Percentiles rank a stretch among this genome's conserved stretches.
phyloP scores from a whole-genome alignment of 225 moss, liverwort and hornwort genomes.

The Antitrichia curtipendula region DNA sequence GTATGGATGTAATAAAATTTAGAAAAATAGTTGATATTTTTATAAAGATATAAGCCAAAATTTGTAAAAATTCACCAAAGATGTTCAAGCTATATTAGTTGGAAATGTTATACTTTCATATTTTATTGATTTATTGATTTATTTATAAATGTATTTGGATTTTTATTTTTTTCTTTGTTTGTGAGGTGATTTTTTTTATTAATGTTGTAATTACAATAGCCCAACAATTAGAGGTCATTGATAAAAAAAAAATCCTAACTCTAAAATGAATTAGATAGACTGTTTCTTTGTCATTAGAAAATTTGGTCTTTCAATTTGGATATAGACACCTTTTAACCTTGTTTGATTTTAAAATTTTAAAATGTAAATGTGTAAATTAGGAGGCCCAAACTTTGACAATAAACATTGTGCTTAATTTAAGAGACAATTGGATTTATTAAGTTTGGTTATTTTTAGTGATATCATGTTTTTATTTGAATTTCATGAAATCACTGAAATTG shows the following conservation, averaged over 20 bases:
- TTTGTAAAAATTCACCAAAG: neutral
- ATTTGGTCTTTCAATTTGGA: neutral
- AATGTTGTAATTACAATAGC: neutral
- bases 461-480: neutral
- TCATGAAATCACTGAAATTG: neutral
- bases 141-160: accelerated
- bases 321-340: neutral
- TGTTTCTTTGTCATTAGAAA: neutral
- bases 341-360: neutral
- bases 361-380: neutral
- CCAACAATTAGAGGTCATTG: neutral
- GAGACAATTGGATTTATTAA: neutral
- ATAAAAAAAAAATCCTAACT: neutral
- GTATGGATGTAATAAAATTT: neutral
- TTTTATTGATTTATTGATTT: neutral
- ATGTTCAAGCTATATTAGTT: neutral
- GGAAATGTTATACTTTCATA: neutral
- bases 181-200: neutral
- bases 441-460: neutral
- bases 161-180: too few relatives aligned
- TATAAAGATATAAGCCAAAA: neutral
- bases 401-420: neutral
- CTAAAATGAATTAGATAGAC: neutral
- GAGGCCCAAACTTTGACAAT: accelerated
- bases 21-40: neutral